A percentile compares a stretch with the other conserved stretches of the same genome.
These are phyloP conservation scores for Colletotrichum sp. DNA, from an alignment of 2,329 filamentous ascomycete genomes.

Conservation along the genomic window DNA sequence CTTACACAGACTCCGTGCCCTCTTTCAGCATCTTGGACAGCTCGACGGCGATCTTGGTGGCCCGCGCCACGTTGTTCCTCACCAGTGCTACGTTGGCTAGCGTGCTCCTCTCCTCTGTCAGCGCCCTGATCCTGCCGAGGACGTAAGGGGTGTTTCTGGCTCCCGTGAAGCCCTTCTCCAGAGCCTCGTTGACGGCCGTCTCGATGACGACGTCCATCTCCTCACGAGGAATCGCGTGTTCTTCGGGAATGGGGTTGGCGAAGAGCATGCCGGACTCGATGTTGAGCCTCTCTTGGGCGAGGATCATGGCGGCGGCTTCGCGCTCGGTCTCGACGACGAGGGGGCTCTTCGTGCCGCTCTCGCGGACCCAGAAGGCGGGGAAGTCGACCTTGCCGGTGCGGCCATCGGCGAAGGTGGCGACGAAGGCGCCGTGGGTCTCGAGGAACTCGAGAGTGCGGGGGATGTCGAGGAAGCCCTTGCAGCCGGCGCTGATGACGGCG, in stretches of 20 bases:
- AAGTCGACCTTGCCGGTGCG: conserved; percentile 77
- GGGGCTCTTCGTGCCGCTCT: conserved; percentile 84
- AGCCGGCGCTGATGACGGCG: conserved; percentile 86
- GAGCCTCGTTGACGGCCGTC: conserved; percentile 69
- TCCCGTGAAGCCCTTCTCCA: conserved; percentile 70
- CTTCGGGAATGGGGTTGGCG: conserved; percentile 83
- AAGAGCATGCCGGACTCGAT: conserved; percentile 84
- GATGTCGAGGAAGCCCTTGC: conserved; percentile 96
- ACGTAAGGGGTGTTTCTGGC: conserved; percentile 86
- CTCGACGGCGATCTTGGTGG: conserved; percentile 59
- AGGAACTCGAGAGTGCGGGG: conserved; percentile 82
- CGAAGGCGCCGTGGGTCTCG: conserved; percentile 76
- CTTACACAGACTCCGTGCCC: conserved; percentile 17
- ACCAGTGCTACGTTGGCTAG: conserved; percentile 73
- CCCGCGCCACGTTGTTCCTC: conserved; percentile 56
- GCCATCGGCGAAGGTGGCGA: conserved; percentile 89
- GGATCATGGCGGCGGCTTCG: conserved; percentile 88
- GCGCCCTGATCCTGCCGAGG: conserved; percentile 76
- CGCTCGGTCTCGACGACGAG: conserved; percentile 74
- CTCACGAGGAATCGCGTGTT: conserved; percentile 70
- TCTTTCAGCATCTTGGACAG: conserved; percentile 40
- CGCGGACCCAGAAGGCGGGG: conserved; percentile 89
- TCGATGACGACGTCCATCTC: conserved; percentile 75
- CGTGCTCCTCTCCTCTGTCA: conserved; percentile 75
- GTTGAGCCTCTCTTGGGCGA: conserved; percentile 74